Evolutionary conservation across 176 grass and related monocot genomes (phyloP), one percentile per base, ranked within the genome.

Genomic region (Avena insularis): DNA sequence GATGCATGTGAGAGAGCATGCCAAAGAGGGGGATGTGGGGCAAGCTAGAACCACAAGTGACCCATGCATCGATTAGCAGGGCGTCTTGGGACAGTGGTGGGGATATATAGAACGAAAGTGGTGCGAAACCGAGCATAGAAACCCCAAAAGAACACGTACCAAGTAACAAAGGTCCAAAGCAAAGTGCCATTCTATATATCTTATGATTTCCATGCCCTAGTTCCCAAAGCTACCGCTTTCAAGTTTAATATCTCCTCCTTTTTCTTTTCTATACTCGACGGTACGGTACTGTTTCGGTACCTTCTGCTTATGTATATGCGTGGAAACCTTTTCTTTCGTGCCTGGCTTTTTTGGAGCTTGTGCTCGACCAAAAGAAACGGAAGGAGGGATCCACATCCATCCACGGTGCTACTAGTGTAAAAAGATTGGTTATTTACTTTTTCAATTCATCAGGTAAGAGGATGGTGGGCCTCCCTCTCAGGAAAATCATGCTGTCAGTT

Each of bases 171-270:
- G 23, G 23, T 81, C 91, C 88, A 90, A 92, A 81, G 89, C 83
- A 55, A 36, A 58, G 60, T 11, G 68, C 50, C 65, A 76, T 45
- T 69, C 19, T 79, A 78, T 47, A 5, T 47, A 8, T 29, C 75
- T 19, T 78, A 6, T 59, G 29, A 0, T 38, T 11, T 59, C 12
- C 5, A 38, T 21, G 3, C 82, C 70, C 86, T 81, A 76, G 29
- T 79, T 82, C 79, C 86, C 79, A 89, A 89, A 88, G 88, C 71
- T 67, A 83, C 75, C 86, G 40, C 76, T 88, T 88, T 68, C 82
- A 43, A 74, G 78, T 78, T 91, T 78, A 78, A 83, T 59, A 71
- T 45, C 27, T 9, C 1, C 17, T 12, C 12, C 0, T 19, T 46
- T 36, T 71, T 31, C 7, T 58, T 50, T 66, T 15, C 35, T 38